Base-by-base conservation (phyloP, 1,284 basidiomycete genomes). In the Hortiboletus rubellus region DNA sequence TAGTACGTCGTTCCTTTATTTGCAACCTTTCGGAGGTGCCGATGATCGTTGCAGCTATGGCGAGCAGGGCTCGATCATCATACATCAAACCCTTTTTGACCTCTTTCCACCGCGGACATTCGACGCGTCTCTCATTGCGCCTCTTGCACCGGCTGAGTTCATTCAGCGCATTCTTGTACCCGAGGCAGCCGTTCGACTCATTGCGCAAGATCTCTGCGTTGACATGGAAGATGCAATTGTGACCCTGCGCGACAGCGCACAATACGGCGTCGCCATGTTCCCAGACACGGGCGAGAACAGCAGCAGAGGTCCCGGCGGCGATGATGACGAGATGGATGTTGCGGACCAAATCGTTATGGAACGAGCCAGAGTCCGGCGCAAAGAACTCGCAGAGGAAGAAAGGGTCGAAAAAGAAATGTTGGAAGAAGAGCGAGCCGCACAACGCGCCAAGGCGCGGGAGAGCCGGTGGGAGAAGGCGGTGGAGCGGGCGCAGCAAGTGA, bases 241-340 rank as follows among this genome's bases (percentile, higher is more conserved):
- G 22, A 83, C 85, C n/a, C 71, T 92, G 42, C 78, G 85, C 24
- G 87, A 89, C 46, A 92, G 89, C 62, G 82, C 85, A 2, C 79
- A 81, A 42, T 92, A 91, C 62, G 91, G 90, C 3, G 84, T 87
- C 6, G 82, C 85, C 3, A 92, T 92, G 88, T 92, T 92, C 66
- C 90, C 83, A 0, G 80, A 81, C 53, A 65, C 82, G 2, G 79
- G 79, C 30, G 82, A 83, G 43, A 74, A 71, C 58, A 78, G 74
- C 17, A 75, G 69, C 9, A 76, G 66, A n/a, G 74, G 67, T 0
- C 67, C 66, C 12, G 71, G 68, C 3, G 74, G 64, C 3, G 64
- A 70, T 33, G 70, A 71, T 37, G 68, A 72, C 7, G 74, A 73
- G 38, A 63, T 82, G 64, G 79, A 72, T 3, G 80, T 79, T 17